Evolutionary conservation across 768 basidiomycete species (phyloP).

Genomic region (Psilocybe tampanensis): DNA sequence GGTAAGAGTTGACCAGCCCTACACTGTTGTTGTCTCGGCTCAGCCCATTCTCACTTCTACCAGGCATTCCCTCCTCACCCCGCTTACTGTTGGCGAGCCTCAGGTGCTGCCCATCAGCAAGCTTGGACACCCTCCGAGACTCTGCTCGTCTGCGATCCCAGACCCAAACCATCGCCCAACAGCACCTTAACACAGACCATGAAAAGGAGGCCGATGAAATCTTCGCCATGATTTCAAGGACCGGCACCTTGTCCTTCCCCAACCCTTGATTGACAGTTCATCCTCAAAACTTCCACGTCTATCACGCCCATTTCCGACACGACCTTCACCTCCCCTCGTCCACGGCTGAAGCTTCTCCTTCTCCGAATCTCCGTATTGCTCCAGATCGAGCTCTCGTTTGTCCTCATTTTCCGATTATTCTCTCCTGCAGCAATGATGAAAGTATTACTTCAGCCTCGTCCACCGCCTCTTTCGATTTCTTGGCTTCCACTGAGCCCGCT

Average conservation of each 20-base stretch:
- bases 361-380: slow-evolving; percentile 27
- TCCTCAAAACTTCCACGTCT: slow-evolving; percentile 4
- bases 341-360: slow-evolving; percentile 25
- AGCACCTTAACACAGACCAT: slow-evolving; percentile 31
- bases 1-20: too few species aligned
- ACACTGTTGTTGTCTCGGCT: slow-evolving; percentile 31
- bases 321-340: slow-evolving; percentile 20
- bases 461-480: slow-evolving; percentile 24
- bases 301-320: slow-evolving; percentile 13
- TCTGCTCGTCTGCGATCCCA: slow-evolving; percentile 14
- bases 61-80: slow-evolving; percentile 17
- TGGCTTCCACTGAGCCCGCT: slow-evolving; percentile 10
- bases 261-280: slow-evolving; percentile 32
- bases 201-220: slow-evolving; percentile 38
- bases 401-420: slow-evolving; percentile 35
- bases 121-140: slow-evolving; percentile 22
- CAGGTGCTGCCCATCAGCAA: slow-evolving; percentile 34
- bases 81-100: slow-evolving; percentile 15
- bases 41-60: slow-evolving; percentile 20
- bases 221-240: slow-evolving; percentile 36
- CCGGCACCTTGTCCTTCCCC: slow-evolving; percentile 36
- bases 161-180: slow-evolving; percentile 34
- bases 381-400: slow-evolving; percentile 44
- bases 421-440: slow-evolving; percentile 29
- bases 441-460: slow-evolving; percentile 36